A percentile compares a stretch with the other conserved stretches of the same genome.
Evolutionary conservation across 108 stramenopile species (phyloP).

Genomic region (Ochromonas danica): DNA sequence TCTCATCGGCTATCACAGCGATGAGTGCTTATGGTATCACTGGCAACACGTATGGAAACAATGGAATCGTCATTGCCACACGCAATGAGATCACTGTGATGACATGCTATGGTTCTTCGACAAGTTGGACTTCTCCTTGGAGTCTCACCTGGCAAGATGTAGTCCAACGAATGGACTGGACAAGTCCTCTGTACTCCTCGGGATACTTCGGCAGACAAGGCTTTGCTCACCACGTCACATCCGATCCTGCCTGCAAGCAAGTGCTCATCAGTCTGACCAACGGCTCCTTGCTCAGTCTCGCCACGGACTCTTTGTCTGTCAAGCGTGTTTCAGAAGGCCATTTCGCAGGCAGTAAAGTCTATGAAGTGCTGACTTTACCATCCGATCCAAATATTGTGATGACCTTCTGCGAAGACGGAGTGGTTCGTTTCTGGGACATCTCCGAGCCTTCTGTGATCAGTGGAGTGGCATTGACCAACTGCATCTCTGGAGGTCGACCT

Average conservation of each 20-base stretch:
- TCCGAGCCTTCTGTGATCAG: background rate
- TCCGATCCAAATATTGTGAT: background rate
- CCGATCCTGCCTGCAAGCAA: background rate
- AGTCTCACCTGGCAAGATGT: background rate
- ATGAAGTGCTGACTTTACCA: background rate
- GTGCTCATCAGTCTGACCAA: background rate
- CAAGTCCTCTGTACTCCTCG: background rate
- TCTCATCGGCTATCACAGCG: background rate
- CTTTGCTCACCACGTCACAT: background rate
- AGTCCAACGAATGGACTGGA: background rate
- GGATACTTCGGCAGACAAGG: no score
- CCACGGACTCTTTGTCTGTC: background rate
- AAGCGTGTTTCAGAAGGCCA: background rate
- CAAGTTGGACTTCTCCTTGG: background rate
- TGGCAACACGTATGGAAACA: background rate
- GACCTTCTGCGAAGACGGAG: background rate
- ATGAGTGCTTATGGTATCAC: background rate
- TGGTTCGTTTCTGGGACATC: background rate
- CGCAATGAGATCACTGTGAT: background rate
- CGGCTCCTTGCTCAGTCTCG: background rate
- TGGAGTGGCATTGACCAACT: background rate
- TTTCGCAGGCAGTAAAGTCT: background rate
- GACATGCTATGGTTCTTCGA: background rate
- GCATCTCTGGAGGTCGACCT: background rate
- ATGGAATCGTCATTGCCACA: background rate